Conservation (phyloP, 805 yeast genomes). For the Candida palmyrensis region DNA sequence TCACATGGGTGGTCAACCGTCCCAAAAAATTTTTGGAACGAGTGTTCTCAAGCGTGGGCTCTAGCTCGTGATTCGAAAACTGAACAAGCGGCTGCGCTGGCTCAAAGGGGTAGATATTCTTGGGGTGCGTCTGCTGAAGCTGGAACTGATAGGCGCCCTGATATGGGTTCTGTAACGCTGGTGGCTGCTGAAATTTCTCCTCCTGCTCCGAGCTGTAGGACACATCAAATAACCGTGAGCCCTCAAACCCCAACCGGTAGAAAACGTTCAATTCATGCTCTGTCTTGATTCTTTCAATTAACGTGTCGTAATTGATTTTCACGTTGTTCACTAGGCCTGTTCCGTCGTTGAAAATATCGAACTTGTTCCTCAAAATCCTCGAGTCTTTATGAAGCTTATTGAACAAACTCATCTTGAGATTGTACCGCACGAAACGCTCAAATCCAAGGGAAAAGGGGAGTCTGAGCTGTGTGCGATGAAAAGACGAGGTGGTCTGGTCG, state of each 20-base stretch:
- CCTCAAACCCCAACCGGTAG: constrained; percentile 7
- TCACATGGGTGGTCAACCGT: constrained; percentile 3
- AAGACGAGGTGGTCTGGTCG: constrained; percentile 11
- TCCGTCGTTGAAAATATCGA: constrained; percentile 4
- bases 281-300: constrained; percentile 5
- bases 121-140: background rate
- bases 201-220: background rate
- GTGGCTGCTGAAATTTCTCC: background rate
- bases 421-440: constrained; percentile 10
- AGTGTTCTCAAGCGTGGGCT: background rate
- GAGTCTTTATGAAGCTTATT: constrained; percentile 8
- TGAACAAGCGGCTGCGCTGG: too few relatives aligned
- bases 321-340: constrained; percentile 7
- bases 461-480: constrained; percentile 5
- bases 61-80: too few relatives aligned
- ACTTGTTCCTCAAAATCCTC: background rate
- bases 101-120: too few relatives aligned
- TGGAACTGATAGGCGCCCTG: background rate
- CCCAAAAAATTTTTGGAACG: constrained; percentile 1
- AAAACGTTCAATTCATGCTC: constrained; percentile 5
- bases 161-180: background rate
- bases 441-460: constrained; percentile 14
- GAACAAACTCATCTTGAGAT: constrained; percentile 10
- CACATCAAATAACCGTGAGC: constrained; percentile 5
- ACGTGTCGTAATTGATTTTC: constrained; percentile 6